These are phyloP conservation scores for Lecanicillium sp. DNA, from an alignment of 2,329 filamentous ascomycete genomes.

Conservation along the genomic window DNA sequence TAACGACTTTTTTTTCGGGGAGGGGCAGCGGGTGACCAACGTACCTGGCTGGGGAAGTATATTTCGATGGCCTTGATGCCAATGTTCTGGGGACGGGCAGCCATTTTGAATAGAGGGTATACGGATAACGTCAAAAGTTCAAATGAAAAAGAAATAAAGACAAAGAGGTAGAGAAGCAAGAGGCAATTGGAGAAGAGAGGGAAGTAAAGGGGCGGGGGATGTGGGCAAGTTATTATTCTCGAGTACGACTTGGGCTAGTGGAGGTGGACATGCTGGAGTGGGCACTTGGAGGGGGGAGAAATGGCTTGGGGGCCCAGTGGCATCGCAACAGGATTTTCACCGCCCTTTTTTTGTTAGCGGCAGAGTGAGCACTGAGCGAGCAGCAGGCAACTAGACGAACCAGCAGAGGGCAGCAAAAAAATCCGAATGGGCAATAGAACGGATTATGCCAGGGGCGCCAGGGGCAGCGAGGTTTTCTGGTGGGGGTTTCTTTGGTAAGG, in stretches of 20 bases:
- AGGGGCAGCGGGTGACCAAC: constrained; percentile 26
- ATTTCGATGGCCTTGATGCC: constrained; percentile 92
- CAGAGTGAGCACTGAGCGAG: neutral
- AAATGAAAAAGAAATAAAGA: neutral
- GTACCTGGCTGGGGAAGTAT: constrained; percentile 80
- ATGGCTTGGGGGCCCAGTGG: constrained; percentile 1
- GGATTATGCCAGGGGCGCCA: constrained; percentile 13
- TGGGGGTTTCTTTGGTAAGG: constrained; percentile 7
- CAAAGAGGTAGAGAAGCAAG: constrained; percentile 6
- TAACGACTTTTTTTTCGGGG: no score
- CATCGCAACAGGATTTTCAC: constrained; percentile 14
- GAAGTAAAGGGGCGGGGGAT: constrained; percentile 11
- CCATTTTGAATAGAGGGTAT: constrained; percentile 47
- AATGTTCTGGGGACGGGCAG: constrained; percentile 75
- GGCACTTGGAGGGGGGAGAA: no score
- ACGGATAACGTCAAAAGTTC: neutral
- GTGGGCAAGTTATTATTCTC: constrained; percentile 12
- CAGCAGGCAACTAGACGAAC: neutral
- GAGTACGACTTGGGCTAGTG: constrained; percentile 9
- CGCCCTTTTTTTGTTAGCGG: constrained; percentile 13
- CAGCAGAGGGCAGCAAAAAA: neutral
- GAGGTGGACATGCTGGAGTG: constrained; percentile 7
- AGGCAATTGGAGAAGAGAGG: constrained; percentile 10
- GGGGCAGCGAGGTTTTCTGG: constrained; percentile 9
- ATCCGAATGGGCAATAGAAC: constrained; percentile 6